These are phyloP conservation scores for Cladosporium sp. DNA, from an alignment of 2,329 filamentous ascomycete genomes.

Conservation along the genomic window DNA sequence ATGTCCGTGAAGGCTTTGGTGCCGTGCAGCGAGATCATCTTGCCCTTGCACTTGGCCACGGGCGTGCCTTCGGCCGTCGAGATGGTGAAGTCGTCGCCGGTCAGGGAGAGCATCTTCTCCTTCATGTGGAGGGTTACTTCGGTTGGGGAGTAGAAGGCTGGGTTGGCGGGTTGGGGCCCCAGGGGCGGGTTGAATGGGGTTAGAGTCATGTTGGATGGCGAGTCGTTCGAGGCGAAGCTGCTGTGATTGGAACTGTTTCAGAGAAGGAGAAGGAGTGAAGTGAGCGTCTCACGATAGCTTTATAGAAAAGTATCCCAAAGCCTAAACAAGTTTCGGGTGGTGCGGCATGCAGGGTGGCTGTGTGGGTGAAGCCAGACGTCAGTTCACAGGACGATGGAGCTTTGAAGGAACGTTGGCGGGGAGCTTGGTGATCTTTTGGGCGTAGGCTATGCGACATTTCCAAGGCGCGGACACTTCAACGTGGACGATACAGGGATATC, in stretches of 20 bases:
- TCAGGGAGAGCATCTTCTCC: slow-evolving; percentile 56
- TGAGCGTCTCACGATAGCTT: neutral
- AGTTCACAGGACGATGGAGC: neutral
- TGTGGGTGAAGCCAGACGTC: slow-evolving; percentile 7
- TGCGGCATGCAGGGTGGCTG: neutral
- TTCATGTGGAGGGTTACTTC: slow-evolving; percentile 49
- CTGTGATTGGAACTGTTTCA: neutral
- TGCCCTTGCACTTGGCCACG: slow-evolving; percentile 52
- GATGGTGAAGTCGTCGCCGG: slow-evolving; percentile 60
- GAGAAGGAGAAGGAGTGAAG: neutral
- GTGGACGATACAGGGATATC: too few relatives aligned
- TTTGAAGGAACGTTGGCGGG: neutral
- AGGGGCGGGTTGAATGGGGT: slow-evolving; percentile 24
- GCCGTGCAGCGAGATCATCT: slow-evolving; percentile 46
- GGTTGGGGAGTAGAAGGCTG: slow-evolving; percentile 22
- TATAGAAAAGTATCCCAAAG: neutral
- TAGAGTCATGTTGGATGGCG: slow-evolving; percentile 15
- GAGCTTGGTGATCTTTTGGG: neutral
- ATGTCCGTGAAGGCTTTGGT: slow-evolving; percentile 53
- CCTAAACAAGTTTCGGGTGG: neutral
- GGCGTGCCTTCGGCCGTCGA: slow-evolving; percentile 48
- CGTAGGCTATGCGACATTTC: too few relatives aligned
- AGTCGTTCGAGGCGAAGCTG: neutral
- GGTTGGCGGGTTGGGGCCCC: slow-evolving; percentile 24
- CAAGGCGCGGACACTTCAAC: too few relatives aligned